Conservation (phyloP, 768 basidiomycete species). For the Trametes coccinea region DNA sequence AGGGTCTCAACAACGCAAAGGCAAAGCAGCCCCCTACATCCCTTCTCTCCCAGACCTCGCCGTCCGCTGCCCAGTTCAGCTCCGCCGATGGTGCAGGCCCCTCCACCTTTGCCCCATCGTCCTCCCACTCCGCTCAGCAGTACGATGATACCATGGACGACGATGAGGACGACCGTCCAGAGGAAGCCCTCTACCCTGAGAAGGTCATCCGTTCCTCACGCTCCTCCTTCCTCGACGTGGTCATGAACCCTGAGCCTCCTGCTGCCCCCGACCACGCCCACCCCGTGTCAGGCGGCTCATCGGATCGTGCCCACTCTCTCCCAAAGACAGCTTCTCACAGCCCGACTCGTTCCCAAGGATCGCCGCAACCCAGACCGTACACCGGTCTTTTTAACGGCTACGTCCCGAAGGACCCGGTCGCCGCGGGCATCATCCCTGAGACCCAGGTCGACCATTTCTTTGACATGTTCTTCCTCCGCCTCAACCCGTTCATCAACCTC, state of each 20-base stretch:
- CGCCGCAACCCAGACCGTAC: constrained; percentile 19
- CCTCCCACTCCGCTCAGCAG: constrained; percentile 48
- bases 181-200: constrained; percentile 70
- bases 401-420: constrained; percentile 59
- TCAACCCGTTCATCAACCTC: constrained; percentile 87
- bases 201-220: constrained; percentile 68
- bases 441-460: constrained; percentile 71
- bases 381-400: constrained; percentile 2
- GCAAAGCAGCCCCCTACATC: constrained; percentile 54
- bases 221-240: constrained; percentile 81
- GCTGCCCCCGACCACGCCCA: constrained; percentile 33
- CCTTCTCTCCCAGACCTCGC: constrained; percentile 36
- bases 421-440: constrained; percentile 68
- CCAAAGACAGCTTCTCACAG: constrained; percentile 14
- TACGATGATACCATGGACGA: constrained; percentile 58
- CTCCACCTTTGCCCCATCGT: constrained; percentile 37
- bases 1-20: constrained; percentile 76
- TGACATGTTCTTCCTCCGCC: constrained; percentile 75
- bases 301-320: constrained; percentile 30
- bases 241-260: constrained; percentile 71
- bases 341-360: constrained; percentile 15
- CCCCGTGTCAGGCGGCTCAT: constrained; percentile 25
- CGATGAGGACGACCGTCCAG: constrained; percentile 57
- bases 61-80: constrained; percentile 23
- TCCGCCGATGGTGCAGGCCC: constrained; percentile 27